phyloP scores from a whole-genome alignment of 495 filamentous ascomycete species.

The Podospora appendiculata region DNA sequence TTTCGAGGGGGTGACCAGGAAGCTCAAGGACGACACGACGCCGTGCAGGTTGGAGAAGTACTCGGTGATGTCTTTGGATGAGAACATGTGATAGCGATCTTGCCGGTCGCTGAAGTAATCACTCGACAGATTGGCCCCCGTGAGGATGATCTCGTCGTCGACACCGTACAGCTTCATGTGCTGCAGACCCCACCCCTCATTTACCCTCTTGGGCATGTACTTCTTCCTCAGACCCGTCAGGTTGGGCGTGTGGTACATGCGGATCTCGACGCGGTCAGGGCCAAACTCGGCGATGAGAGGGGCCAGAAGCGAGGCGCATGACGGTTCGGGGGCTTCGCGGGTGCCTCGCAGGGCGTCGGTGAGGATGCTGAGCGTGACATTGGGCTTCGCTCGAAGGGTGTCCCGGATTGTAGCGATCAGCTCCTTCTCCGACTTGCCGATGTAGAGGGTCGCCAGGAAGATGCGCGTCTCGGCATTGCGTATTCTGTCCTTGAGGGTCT shows the following conservation, averaged over 20 bases:
- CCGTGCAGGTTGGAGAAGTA: constrained; percentile 76
- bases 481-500: constrained; percentile 76
- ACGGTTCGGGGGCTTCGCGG: constrained; percentile 78
- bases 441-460: constrained; percentile 91
- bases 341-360: constrained; percentile 89
- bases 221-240: constrained; percentile 80
- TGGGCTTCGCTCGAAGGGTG: constrained; percentile 63
- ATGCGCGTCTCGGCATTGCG: constrained; percentile 66
- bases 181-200: constrained; percentile 97
- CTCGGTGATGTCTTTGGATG: constrained; percentile 65
- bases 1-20: constrained; percentile 58
- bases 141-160: constrained; percentile 93
- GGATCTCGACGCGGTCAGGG: constrained; percentile 77
- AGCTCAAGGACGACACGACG: constrained; percentile 72
- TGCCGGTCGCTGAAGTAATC: constrained; percentile 97
- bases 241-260: constrained; percentile 97
- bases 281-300: constrained; percentile 79
- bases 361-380: constrained; percentile 82
- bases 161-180: constrained; percentile 99
- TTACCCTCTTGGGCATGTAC: constrained; percentile 78
- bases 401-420: constrained; percentile 72
- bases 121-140: constrained; percentile 84
- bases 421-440: constrained; percentile 90
- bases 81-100: constrained; percentile 90
- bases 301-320: constrained; percentile 82